These are phyloP conservation scores for Neofusicoccum kwambonambiense DNA, from an alignment of 2,329 filamentous ascomycete species.

Conservation along the genomic window DNA sequence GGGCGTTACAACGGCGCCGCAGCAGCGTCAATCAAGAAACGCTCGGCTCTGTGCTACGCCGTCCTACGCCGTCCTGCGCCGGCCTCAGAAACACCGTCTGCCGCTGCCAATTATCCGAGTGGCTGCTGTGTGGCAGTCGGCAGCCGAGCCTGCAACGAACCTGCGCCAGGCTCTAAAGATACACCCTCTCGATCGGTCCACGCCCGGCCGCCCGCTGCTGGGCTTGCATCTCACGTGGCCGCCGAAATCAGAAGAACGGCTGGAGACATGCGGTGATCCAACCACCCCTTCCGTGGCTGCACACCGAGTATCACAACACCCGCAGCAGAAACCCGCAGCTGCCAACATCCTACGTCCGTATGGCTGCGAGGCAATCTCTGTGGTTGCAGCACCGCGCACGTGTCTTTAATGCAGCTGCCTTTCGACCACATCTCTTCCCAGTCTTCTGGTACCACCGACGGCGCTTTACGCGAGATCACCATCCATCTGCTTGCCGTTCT, in stretches of 20 bases:
- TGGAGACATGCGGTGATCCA: conserved; percentile 3
- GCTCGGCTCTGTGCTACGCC: neutral
- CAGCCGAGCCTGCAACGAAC: neutral
- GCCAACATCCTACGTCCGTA: neutral
- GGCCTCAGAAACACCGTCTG: neutral
- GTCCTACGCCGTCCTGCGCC: neutral
- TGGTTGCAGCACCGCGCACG: neutral
- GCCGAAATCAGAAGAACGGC: neutral
- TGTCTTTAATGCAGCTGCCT: neutral
- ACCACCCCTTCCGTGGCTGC: neutral
- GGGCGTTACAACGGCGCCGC: conserved; percentile 2
- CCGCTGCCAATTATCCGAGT: conserved; percentile 7
- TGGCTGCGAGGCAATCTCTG: neutral
- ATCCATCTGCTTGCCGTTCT: neutral
- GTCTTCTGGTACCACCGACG: neutral
- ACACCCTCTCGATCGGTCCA: neutral
- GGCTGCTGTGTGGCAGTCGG: neutral
- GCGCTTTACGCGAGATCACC: conserved; percentile 10
- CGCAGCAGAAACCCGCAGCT: neutral
- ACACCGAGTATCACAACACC: neutral
- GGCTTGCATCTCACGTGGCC: conserved; percentile 13
- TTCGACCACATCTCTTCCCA: neutral
- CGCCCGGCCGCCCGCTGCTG: neutral
- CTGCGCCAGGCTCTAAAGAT: neutral
- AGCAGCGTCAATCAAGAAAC: neutral